phyloP scores from a whole-genome alignment of 2,329 filamentous ascomycete genomes.

The Cercospora citrullina region DNA sequence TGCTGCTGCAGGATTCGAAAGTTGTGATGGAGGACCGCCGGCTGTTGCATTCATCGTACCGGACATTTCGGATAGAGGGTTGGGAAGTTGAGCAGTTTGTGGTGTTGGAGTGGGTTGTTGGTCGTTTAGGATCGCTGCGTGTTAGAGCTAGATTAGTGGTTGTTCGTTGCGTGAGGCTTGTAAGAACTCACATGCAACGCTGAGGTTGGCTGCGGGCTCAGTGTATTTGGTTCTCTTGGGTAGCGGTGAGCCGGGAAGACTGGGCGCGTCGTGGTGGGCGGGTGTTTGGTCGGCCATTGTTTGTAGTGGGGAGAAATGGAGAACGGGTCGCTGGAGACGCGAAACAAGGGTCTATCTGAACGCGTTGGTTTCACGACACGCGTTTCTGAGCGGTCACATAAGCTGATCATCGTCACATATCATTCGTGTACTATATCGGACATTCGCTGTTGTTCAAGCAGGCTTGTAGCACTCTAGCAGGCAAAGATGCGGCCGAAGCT shows the following conservation, averaged over 20 bases:
- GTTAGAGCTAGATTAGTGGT: neutral
- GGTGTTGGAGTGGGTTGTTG: conserved; percentile 39
- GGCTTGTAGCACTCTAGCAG: conserved; percentile 14
- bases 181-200: conserved; percentile 37
- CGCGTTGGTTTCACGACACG: conserved; percentile 3
- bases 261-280: conserved; percentile 52
- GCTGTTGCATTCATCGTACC: conserved; percentile 21
- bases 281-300: conserved; percentile 38
- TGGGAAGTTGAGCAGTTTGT: conserved; percentile 27
- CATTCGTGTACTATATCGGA: neutral
- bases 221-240: conserved; percentile 76
- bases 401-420: neutral
- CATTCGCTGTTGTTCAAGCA: neutral
- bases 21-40: conserved; percentile 15
- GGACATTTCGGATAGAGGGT: conserved; percentile 31
- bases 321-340: conserved; percentile 5
- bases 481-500: conserved; percentile 15
- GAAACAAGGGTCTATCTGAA: conserved; percentile 2
- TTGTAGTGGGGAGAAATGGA: conserved; percentile 2
- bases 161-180: neutral
- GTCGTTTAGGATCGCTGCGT: conserved; percentile 41
- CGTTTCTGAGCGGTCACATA: neutral
- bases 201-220: conserved; percentile 42
- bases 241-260: conserved; percentile 69
- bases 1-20: conserved; percentile 18